Base-by-base conservation (phyloP, 2,329 filamentous ascomycete species). In the Fusarium aywerte region DNA sequence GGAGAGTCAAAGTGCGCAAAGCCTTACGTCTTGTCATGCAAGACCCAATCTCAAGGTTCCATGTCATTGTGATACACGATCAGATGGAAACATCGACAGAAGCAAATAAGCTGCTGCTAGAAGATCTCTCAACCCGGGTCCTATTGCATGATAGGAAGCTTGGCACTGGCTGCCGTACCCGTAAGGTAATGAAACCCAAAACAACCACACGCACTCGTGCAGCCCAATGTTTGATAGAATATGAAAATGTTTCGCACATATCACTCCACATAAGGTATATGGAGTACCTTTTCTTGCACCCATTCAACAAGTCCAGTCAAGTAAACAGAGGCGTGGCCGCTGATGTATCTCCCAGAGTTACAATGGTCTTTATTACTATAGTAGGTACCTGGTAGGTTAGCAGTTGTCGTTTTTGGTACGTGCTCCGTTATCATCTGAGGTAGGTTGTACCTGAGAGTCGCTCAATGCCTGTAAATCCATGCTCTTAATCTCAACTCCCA, bases 181-280 rank as follows among this genome's bases (percentile, higher is more conserved):
- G 25, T n/a, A 11, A 18, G 31, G 9, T 25, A 33, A 48, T 48
- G 45, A 36, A 48, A 48, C 44, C 32, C 11, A 35, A 48, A 48
- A 18, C 31, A 48, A 48, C 42, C 33, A 45, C 49, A 42, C 44
- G 52, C 61, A 39, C 38, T 31, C 27, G 27, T 27, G 27, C 11
- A 27, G 8, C 27, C 27, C 27, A 27, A 27, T 27, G 45, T 55
- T 67, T 45, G 52, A 51, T 50, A 43, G 27, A 55, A 61, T 33
- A 42, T 32, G 42, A 31, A 61, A 49, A 57, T 57, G 65, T 65
- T 65, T 68, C 55, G 65, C 54, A 50, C 51, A 62, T 43, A 62
- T 54, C 50, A 65, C 43, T 53, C 44, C 45, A 42, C 48, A 25
- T n/a, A n/a, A n/a, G n/a, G n/a, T 13, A 7, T 43, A 43, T 43